Evolutionary conservation across 83 land plant genomes (phyloP).

Genomic region (Thuja plicata): DNA sequence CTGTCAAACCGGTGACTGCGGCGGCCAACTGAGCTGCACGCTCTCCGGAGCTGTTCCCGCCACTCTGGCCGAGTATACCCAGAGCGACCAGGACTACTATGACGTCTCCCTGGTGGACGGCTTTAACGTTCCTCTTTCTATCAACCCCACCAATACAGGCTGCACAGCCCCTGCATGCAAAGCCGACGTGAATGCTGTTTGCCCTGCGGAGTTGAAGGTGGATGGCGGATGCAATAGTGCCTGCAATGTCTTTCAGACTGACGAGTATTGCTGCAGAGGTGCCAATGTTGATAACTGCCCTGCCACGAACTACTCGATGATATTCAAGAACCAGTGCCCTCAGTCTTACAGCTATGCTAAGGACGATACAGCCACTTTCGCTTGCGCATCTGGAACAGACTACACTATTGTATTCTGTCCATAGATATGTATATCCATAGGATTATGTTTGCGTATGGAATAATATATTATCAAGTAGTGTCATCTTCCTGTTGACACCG

Average conservation of each 20-base stretch:
- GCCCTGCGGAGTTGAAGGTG: constrained; percentile 18
- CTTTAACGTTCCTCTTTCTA: constrained; percentile 13
- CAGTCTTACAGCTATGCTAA: neutral
- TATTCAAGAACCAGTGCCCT: no score
- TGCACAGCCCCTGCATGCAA: constrained; percentile 13
- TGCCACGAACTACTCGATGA: neutral
- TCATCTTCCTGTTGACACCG: no score
- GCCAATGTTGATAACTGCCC: neutral
- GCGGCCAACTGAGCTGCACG: neutral
- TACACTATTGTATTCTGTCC: no score
- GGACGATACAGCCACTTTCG: neutral
- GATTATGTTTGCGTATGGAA: no score
- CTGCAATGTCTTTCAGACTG: no score
- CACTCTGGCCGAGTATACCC: neutral
- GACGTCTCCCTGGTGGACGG: neutral
- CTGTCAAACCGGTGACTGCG: constrained; percentile 1
- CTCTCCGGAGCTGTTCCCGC: constrained; percentile 12
- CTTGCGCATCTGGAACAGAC: neutral
- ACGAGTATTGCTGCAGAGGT: constrained; percentile 17
- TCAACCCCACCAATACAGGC: neutral
- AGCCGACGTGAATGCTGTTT: constrained; percentile 7
- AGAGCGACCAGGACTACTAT: constrained; percentile 9
- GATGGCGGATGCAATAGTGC: constrained; percentile 15
- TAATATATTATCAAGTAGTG: no score
- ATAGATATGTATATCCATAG: no score